These are phyloP conservation scores for Monilinia aucupariae DNA, from an alignment of 2,329 filamentous ascomycete genomes.

Conservation along the genomic window DNA sequence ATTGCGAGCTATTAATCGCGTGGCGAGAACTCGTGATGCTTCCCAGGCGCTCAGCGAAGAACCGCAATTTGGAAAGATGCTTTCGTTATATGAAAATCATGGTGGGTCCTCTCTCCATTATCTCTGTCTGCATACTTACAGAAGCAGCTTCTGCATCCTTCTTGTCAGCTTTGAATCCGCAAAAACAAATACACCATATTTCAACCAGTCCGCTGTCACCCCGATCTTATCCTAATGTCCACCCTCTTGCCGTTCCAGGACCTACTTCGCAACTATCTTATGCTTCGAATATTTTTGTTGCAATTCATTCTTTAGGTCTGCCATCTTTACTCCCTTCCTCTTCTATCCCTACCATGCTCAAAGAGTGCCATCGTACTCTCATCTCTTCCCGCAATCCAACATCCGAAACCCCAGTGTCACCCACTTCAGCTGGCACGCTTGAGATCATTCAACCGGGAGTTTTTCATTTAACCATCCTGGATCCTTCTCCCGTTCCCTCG, in stretches of 20 bases:
- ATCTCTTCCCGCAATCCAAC: conserved; percentile 33
- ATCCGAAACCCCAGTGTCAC: not conserved
- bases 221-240: conserved; percentile 35
- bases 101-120: conserved; percentile 20
- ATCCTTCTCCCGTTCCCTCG: conserved; percentile 52
- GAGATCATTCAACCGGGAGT: conserved; percentile 38
- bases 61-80: conserved; percentile 21
- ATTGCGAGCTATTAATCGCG: conserved; percentile 37
- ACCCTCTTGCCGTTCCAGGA: conserved; percentile 35
- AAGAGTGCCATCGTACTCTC: conserved; percentile 52
- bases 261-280: conserved; percentile 37
- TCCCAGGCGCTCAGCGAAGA: not conserved
- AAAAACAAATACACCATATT: conserved; percentile 42
- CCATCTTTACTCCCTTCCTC: conserved; percentile 51
- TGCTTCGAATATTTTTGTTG: conserved; percentile 40
- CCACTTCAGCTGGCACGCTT: not conserved
- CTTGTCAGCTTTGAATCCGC: conserved; percentile 32
- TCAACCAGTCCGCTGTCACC: conserved; percentile 37
- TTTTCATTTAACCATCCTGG: conserved; percentile 56
- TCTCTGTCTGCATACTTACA: conserved; percentile 6
- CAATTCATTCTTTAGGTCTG: conserved; percentile 50
- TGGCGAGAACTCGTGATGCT: not conserved
- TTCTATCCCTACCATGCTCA: conserved; percentile 52
- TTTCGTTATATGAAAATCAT: conserved; percentile 34
- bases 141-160: conserved; percentile 30